Percentiles rank a stretch among this genome's conserved stretches.
These are phyloP conservation scores for Entomortierella beljakovae DNA, from an alignment of 192 early-diverging fungal species.

Conservation along the genomic window DNA sequence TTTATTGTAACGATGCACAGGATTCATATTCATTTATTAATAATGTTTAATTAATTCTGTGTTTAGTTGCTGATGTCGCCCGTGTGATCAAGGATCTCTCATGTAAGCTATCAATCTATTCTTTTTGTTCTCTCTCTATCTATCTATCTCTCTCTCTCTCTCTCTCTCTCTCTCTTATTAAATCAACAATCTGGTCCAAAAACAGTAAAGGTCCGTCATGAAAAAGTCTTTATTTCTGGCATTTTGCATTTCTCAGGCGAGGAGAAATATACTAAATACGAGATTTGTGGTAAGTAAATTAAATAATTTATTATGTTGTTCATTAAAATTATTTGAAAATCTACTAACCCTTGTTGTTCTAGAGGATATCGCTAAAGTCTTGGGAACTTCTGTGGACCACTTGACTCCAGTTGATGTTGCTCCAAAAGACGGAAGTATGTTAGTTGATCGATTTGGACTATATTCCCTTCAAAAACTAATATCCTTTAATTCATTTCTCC, in stretches of 20 bases:
- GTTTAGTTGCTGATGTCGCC: slow-evolving; percentile 74
- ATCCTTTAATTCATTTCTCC: background rate
- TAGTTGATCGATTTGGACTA: too few species aligned
- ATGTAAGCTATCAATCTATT: slow-evolving; percentile 37
- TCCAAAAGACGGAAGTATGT: slow-evolving; percentile 47
- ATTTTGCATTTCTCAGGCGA: slow-evolving; percentile 73
- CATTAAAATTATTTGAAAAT: background rate
- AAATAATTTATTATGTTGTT: background rate
- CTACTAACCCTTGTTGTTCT: background rate
- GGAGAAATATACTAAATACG: slow-evolving; percentile 75
- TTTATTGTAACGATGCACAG: background rate
- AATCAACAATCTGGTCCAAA: background rate
- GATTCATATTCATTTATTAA: background rate
- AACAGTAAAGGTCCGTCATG: slow-evolving; percentile 50
- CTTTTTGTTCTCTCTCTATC: background rate
- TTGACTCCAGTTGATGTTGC: slow-evolving; percentile 52
- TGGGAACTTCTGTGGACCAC: slow-evolving; percentile 62
- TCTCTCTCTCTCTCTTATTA: background rate
- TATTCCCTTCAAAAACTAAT: slow-evolving; percentile 14
- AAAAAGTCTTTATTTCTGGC: slow-evolving; percentile 59
- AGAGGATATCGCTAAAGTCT: slow-evolving; percentile 64
- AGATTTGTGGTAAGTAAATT: slow-evolving; percentile 68
- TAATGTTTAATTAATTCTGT: background rate
- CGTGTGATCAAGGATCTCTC: slow-evolving; percentile 73
- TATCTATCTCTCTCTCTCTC: background rate